These are phyloP conservation scores for Gymnopus androsaceus DNA, from an alignment of 1,284 basidiomycete species.

Conservation along the genomic window DNA sequence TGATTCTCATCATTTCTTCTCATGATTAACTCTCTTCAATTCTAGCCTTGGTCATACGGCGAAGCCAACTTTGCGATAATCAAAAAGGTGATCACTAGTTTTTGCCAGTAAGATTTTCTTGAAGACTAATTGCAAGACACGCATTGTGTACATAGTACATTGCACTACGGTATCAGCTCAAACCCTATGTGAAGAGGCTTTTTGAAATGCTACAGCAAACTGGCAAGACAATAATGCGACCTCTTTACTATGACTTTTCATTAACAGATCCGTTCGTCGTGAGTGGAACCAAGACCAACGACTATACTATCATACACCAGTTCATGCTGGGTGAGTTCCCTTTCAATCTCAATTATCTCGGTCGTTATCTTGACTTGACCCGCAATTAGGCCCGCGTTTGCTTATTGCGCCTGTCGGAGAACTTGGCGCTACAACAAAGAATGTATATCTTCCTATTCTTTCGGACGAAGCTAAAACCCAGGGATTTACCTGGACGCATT, in stretches of 20 bases:
- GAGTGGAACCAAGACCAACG: constrained; percentile 34
- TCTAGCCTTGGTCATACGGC: constrained; percentile 43
- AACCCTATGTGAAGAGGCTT: constrained; percentile 38
- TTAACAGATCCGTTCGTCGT: constrained; percentile 33
- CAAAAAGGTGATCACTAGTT: constrained; percentile 35
- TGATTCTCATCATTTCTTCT: not conserved
- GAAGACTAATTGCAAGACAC: too few species aligned
- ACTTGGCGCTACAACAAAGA: constrained; percentile 31
- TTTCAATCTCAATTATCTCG: not conserved
- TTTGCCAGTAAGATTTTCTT: too few species aligned
- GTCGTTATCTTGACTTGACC: not conserved
- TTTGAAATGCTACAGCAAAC: constrained; percentile 37
- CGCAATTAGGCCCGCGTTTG: constrained; percentile 33
- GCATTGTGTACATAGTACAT: constrained; percentile 38
- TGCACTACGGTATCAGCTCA: constrained; percentile 37
- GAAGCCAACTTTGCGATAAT: constrained; percentile 41
- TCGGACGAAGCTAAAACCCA: constrained; percentile 22
- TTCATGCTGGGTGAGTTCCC: constrained; percentile 38
- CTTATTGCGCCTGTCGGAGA: constrained; percentile 39
- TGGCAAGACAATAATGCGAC: constrained; percentile 39
- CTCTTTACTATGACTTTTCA: constrained; percentile 41
- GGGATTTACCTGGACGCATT: constrained; percentile 38
- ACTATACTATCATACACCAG: constrained; percentile 36
- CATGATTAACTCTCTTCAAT: not conserved
- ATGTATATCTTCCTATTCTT: constrained; percentile 39